Evolutionary conservation across 1,139 yeast genomes (phyloP).

Genomic region (Maudiozyma humilis): DNA sequence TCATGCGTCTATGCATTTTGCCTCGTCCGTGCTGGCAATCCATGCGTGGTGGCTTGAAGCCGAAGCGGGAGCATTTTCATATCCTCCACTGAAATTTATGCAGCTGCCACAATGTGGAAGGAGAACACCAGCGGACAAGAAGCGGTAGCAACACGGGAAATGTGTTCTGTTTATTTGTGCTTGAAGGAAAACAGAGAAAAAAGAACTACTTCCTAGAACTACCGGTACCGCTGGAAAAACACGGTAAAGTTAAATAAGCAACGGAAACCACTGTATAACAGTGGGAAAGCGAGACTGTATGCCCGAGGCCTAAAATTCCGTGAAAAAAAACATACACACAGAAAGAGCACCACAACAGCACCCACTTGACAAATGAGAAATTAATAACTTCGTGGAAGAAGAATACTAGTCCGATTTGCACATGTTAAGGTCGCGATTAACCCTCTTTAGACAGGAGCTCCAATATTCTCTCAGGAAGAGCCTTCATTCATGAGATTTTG

Average conservation of each 20-base stretch:
- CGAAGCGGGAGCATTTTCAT: neutral
- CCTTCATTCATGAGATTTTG: neutral
- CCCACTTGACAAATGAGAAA: neutral
- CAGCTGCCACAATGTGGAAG: neutral
- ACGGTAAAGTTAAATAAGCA: neutral
- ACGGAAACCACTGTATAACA: too few relatives aligned
- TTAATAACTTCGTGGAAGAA: neutral
- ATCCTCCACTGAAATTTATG: neutral
- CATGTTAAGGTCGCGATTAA: too few relatives aligned
- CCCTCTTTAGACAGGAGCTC: too few relatives aligned
- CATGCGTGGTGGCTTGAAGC: neutral
- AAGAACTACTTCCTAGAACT: neutral
- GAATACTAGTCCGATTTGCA: slow-evolving; percentile 3
- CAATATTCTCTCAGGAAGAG: neutral
- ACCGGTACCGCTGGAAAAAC: neutral
- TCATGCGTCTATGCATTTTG: neutral
- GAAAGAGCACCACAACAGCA: neutral
- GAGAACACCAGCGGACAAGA: neutral
- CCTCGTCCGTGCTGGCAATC: neutral
- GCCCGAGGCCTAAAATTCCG: neutral
- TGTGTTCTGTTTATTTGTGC: neutral
- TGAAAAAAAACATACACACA: neutral
- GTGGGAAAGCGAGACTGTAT: neutral
- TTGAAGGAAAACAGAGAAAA: neutral
- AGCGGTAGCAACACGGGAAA: neutral